phyloP scores from a whole-genome alignment of 139 green algal species.

The Picochlorum sp. region DNA sequence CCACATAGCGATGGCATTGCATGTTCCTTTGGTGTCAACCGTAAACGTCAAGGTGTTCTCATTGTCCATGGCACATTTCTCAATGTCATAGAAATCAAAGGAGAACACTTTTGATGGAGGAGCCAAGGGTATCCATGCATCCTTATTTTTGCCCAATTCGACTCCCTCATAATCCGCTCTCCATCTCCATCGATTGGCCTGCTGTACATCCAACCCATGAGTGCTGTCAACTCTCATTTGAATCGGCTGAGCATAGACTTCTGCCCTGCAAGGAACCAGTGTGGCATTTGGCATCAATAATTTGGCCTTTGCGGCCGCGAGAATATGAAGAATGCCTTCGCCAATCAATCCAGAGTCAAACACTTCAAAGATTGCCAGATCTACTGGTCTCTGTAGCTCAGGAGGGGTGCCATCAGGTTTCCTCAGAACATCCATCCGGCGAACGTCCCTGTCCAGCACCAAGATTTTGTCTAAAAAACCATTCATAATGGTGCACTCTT shows the following conservation, averaged over 20 bases:
- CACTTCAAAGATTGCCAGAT: slow-evolving; percentile 61
- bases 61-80: slow-evolving; percentile 35
- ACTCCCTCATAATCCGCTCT: slow-evolving; percentile 59
- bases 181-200: slow-evolving; percentile 52
- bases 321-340: slow-evolving; percentile 67
- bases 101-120: slow-evolving; percentile 34
- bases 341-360: slow-evolving; percentile 79
- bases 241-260: slow-evolving; percentile 54
- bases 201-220: slow-evolving; percentile 34
- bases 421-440: slow-evolving; percentile 33
- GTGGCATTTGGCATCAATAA: slow-evolving; percentile 41
- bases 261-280: slow-evolving; percentile 44
- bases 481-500: slow-evolving; percentile 56
- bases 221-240: slow-evolving; percentile 38
- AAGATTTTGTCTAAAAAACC: slow-evolving; percentile 36
- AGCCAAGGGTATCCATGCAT: slow-evolving; percentile 44
- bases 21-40: slow-evolving; percentile 23
- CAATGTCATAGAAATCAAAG: slow-evolving; percentile 60
- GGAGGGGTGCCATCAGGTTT: slow-evolving; percentile 46
- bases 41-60: slow-evolving; percentile 4
- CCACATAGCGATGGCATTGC: slow-evolving; percentile 74
- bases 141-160: slow-evolving; percentile 36
- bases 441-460: slow-evolving; percentile 52
- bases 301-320: slow-evolving; percentile 38
- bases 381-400: slow-evolving; percentile 44